Evolutionary conservation across 1,284 basidiomycete genomes (phyloP).

Genomic region (Naganishia liquefaciens): DNA sequence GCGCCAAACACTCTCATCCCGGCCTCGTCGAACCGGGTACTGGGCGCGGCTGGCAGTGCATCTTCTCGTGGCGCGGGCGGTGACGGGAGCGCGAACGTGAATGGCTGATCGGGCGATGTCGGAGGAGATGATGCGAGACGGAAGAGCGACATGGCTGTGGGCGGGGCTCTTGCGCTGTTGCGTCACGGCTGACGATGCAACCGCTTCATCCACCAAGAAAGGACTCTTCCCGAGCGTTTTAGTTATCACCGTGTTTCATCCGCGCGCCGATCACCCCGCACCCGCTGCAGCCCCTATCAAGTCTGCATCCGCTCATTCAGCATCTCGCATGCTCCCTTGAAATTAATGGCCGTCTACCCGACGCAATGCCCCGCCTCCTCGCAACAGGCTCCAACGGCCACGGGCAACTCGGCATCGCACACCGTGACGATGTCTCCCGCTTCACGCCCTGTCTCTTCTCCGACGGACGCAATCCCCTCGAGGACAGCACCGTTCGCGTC

Average conservation of each 20-base stretch:
- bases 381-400: slow-evolving; percentile 75
- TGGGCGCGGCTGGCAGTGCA: slow-evolving; percentile 15
- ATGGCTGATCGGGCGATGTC: background rate
- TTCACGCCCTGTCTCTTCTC: slow-evolving; percentile 58
- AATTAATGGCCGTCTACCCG: background rate
- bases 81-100: slow-evolving; percentile 3
- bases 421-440: slow-evolving; percentile 61
- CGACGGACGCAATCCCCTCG: slow-evolving; percentile 27
- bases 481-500: slow-evolving; percentile 21
- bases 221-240: background rate
- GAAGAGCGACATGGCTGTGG: background rate
- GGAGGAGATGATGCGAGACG: slow-evolving; percentile 4
- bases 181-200: too few relatives aligned
- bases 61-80: background rate
- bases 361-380: slow-evolving; percentile 46
- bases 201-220: too few relatives aligned
- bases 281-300: background rate
- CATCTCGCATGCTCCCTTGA: background rate
- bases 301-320: background rate
- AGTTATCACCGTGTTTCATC: background rate
- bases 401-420: slow-evolving; percentile 68
- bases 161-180: too few relatives aligned
- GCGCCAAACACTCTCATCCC: slow-evolving; percentile 21
- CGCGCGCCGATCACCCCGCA: background rate
- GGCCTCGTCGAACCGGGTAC: slow-evolving; percentile 9